Base-by-base conservation (phyloP, 108 stramenopile genomes). In the Cylindrotheca fusiformis region DNA sequence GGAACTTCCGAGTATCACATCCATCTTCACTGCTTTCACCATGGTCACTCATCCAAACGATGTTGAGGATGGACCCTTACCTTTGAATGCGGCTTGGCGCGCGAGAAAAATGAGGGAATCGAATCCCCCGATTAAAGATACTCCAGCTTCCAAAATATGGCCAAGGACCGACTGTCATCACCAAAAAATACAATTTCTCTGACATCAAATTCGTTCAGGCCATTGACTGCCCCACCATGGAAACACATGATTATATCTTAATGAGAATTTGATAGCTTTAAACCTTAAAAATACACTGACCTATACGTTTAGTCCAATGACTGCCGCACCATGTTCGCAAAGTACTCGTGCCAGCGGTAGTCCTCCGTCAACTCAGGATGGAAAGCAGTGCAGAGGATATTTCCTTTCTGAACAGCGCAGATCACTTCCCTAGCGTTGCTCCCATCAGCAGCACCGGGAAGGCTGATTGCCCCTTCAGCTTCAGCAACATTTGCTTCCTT, bases 341-440 rank as follows among this genome's bases (percentile, higher is more conserved):
- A 98, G 60, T 94, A 95, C 50, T 86, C 52, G 60, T 98, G 97
- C 98, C 98, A 99, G 8, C 95, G 72, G 32, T 78, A 55, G 66
- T 98, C 97, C 26, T 79, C 55, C 2, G 98, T 95, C 48, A 99
- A 80, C 67, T 99, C 98, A 20, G 98, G 98, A 78, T 99, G 98
- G 67, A 99, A 99, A 4, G 97, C 90, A 23, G 98, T 99, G 48
- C 83, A 90, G 2, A 95, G 80, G 0, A 96, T 74, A 70, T 87
- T 31, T 3, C 67, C 81, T 69, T 88, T 96, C 31, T 70, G 68
- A 3, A 86, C 96, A 0, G 97, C 98, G 53, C 96, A 94, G 52
- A 96, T 92, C 3, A 98, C 96, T 74, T 95, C 90, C 22, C 91
- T 74, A n/a, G 84, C 87, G 52, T 88, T 90, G 26, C 84, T 83